Conservation (phyloP, 2,329 filamentous ascomycete genomes). For the Davidsoniella australis region DNA sequence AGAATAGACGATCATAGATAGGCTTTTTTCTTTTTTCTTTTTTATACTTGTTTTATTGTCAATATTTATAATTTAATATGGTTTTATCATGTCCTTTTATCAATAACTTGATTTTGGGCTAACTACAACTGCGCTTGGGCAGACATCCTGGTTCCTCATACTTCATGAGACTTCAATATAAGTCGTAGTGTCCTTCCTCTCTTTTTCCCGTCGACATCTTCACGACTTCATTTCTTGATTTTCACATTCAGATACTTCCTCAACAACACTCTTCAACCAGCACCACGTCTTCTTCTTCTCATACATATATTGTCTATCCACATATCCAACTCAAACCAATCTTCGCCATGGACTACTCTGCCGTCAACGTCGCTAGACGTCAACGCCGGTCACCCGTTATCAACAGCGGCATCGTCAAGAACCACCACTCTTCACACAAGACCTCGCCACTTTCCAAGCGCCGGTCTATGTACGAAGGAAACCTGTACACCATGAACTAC, state of each 20-base stretch:
- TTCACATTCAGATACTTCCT: background rate
- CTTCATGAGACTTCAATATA: slow-evolving; percentile 2
- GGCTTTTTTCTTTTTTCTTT: background rate
- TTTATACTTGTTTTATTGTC: background rate
- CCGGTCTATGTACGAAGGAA: slow-evolving; percentile 10
- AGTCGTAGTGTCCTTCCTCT: background rate
- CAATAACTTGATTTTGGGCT: background rate
- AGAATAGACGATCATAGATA: background rate
- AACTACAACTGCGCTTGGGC: background rate
- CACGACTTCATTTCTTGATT: background rate
- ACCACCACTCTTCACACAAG: slow-evolving; percentile 2
- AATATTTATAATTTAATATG: background rate
- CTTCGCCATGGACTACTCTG: slow-evolving; percentile 9
- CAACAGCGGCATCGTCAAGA: slow-evolving; percentile 9
- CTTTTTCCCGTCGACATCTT: background rate
- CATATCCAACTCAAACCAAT: background rate
- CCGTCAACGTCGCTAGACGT: slow-evolving; percentile 5
- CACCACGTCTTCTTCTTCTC: background rate
- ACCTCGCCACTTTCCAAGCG: slow-evolving; percentile 8
- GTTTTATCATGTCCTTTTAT: too few relatives aligned
- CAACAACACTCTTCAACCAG: background rate
- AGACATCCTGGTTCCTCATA: background rate
- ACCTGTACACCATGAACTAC: slow-evolving; percentile 2
- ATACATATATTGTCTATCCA: background rate
- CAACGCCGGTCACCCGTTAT: slow-evolving; percentile 9